phyloP scores from a whole-genome alignment of 2,329 filamentous ascomycete genomes.

The Thielaviopsis euricoi region DNA sequence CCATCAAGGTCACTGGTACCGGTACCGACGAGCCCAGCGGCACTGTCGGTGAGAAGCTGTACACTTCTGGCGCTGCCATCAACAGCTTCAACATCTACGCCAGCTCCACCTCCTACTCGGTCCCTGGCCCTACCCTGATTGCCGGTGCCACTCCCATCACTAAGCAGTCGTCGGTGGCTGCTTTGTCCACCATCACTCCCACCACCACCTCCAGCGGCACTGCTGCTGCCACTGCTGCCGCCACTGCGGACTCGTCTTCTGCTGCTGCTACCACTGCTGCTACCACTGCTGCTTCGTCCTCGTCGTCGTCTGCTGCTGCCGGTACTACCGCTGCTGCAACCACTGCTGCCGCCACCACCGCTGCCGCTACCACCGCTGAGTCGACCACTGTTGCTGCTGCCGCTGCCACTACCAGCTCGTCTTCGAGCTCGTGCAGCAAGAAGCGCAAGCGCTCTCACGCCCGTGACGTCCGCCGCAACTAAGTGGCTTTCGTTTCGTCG shows the following conservation, averaged over 20 bases:
- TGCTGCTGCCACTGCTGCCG: slow-evolving; percentile 19
- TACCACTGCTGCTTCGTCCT: background rate
- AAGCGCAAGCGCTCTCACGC: slow-evolving; percentile 1
- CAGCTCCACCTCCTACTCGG: background rate
- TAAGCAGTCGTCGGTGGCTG: slow-evolving; percentile 20
- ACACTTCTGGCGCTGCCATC: slow-evolving; percentile 20
- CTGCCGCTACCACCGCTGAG: background rate
- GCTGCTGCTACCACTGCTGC: background rate
- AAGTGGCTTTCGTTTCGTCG: background rate
- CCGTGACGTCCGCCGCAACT: slow-evolving; percentile 2
- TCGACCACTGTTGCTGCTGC: background rate
- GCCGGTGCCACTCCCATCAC: slow-evolving; percentile 5
- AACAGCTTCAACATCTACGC: slow-evolving; percentile 22
- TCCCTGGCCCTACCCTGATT: slow-evolving; percentile 10
- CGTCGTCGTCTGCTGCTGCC: background rate
- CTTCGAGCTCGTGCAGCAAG: background rate
- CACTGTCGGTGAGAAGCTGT: slow-evolving; percentile 21
- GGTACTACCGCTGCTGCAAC: background rate
- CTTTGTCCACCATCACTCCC: slow-evolving; percentile 25
- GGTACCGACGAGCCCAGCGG: slow-evolving; percentile 17
- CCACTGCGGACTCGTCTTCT: background rate
- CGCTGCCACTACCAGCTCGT: background rate
- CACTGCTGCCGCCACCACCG: background rate
- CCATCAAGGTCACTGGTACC: slow-evolving; percentile 28
- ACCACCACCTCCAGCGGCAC: slow-evolving; percentile 26